Base-by-base conservation (phyloP, 1,284 basidiomycete species). In the Melampsora larici-populina region DNA sequence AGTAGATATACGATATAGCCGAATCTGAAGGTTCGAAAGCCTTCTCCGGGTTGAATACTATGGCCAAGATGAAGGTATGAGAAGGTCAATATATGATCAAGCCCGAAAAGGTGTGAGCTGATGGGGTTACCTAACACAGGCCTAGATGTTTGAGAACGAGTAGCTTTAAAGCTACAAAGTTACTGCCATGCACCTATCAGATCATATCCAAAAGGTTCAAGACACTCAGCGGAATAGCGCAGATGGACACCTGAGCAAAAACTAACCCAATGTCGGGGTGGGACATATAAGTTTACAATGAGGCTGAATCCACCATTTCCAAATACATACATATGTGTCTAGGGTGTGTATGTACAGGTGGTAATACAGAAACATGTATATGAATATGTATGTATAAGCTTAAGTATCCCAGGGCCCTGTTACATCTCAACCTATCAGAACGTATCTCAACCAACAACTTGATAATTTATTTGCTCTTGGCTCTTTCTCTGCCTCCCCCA, bases 11-110 rank as follows among this genome's bases (percentile, higher is more conserved):
- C 0, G 86, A 86, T 82, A 88, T 88, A 26, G 88, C 94, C 77
- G 94, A 88, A 86, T 99, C 96, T 82, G 91, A 92, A 21, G 86
- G 85, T 79, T 94, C 91, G 81, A 93, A 99, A 81, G 97, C 93
- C 85, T 98, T 99, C 66, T 97, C 91, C 0, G 94, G 86, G 84
- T 99, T 93, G 86, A 98, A 99, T 8, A 99, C 96, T 92, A 82
- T 51, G 8, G 79, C 79, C 79, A 79, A 64, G 48, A 64, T 80
- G 49, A 82, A 63, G 24, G n/a, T 70, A 48, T 13, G 69, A 66
- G 64, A 13, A 55, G 31, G 9, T 46, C 15, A 26, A 63, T 31
- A 18, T 29, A 46, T 49, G 29, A 18, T 18, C 51, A 24, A 36
- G 11, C 67, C 17, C 18, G 18, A n/a, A 67, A 15, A 31, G 2